Evolutionary conservation across 1,284 basidiomycete genomes (phyloP), one percentile per base, ranked within the genome.

Genomic region (Austroboletus rostrupii): DNA sequence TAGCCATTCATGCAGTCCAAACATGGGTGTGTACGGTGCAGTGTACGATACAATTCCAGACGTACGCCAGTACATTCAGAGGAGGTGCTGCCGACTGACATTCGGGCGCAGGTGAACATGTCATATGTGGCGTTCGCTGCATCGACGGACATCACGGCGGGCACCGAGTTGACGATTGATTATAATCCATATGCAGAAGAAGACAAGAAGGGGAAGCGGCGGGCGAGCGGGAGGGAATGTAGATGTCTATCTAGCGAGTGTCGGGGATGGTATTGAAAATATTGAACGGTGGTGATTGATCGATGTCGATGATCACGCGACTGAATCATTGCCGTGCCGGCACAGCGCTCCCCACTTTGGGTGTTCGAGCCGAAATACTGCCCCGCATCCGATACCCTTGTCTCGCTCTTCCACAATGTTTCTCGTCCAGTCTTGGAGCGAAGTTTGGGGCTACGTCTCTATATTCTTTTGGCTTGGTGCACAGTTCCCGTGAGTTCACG

Each of bases 401-500:
- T 36, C 19, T 23, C 19, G 26, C 28, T 16, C 26, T 35, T 11
- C 7, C 13, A 46, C 46, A 23, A 68, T 64, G 63, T 39, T 49
- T 8, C 35, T 51, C 40, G 26, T 48, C 35, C 19, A 49, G 13
- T 56, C 50, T 5, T 32, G 75, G 55, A 83, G 80, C 64, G 73
- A 79, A 45, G 53, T 83, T 37, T 67, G 91, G 40, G 92, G 92
- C 8, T 89, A 87, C 61, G 63, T 74, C 8, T 92, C 89, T 38
- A 92, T 96, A 57, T 75, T 68, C n/a, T 91, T 81, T 69, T 97
- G 93, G 93, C 72, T 96, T 3, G 85, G 89, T 33, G 94, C 93
- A 3, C 93, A 96, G 67, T 84, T 93, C 57, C 93, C 93, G 90
- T 92, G 66, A 77, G 91, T 83, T 43, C 29, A 47, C 45, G 19